phyloP scores from a whole-genome alignment of 768 basidiomycete genomes.

The Lactarius quietus region DNA sequence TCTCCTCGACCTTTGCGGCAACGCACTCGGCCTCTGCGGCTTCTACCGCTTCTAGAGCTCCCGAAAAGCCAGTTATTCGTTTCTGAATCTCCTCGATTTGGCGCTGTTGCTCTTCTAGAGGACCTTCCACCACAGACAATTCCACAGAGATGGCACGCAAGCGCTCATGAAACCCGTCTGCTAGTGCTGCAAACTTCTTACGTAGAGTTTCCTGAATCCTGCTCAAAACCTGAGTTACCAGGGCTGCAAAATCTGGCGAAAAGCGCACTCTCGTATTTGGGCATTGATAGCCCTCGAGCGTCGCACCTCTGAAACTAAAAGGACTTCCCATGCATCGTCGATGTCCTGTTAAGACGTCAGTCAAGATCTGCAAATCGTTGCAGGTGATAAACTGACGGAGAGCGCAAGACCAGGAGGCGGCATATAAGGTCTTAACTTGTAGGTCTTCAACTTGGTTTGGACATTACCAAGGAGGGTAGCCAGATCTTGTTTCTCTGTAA shows the following conservation, averaged over 20 bases:
- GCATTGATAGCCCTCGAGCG: constrained; percentile 84
- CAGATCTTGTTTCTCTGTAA: constrained; percentile 84
- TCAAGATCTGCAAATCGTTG: background rate
- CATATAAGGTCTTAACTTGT: constrained; percentile 78
- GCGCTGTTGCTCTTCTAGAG: constrained; percentile 78
- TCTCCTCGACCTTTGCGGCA: constrained; percentile 92
- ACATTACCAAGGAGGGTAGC: constrained; percentile 88
- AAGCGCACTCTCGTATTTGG: constrained; percentile 76
- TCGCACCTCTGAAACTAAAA: constrained; percentile 71
- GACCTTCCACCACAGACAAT: constrained; percentile 70
- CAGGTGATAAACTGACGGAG: constrained; percentile 37
- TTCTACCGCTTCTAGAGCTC: constrained; percentile 50
- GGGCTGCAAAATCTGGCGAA: background rate
- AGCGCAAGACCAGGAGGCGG: constrained; percentile 70
- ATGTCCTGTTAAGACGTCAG: constrained; percentile 49
- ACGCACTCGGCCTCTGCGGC: constrained; percentile 71
- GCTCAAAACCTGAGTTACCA: constrained; percentile 3
- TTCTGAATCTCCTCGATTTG: constrained; percentile 61
- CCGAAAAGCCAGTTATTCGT: constrained; percentile 61
- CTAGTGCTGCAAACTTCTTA: constrained; percentile 71
- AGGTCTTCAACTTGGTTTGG: constrained; percentile 90
- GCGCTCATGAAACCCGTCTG: constrained; percentile 70
- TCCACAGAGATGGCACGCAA: constrained; percentile 65
- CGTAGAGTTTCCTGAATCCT: constrained; percentile 83
- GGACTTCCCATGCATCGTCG: constrained; percentile 68